phyloP scores from a whole-genome alignment of 257 asterid species.

The Plantago ovata region DNA sequence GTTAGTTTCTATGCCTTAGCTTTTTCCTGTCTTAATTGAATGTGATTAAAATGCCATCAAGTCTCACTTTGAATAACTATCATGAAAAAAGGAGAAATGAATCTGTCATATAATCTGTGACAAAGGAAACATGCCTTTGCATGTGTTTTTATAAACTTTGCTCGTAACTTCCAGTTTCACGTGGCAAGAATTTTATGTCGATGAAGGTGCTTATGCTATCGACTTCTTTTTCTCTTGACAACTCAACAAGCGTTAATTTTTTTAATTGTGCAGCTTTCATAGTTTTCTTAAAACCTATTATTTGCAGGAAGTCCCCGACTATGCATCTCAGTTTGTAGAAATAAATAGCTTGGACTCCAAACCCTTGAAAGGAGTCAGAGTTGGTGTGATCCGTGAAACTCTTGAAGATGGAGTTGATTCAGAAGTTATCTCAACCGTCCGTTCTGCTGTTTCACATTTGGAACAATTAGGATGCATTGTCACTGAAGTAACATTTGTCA shows the following conservation, averaged over 20 bases:
- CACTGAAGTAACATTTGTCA: constrained; percentile 51
- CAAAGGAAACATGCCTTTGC: constrained; percentile 4
- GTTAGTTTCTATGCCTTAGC: constrained; percentile 31
- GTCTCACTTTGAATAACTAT: neutral
- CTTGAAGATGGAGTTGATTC: constrained; percentile 80
- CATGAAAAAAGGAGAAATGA: neutral
- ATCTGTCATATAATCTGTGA: neutral
- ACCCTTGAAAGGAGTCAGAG: constrained; percentile 82
- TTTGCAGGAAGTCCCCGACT: constrained; percentile 79
- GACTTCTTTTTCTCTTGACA: too few relatives aligned
- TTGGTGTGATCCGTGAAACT: constrained; percentile 92
- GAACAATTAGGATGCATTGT: constrained; percentile 81
- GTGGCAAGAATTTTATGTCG: too few relatives aligned
- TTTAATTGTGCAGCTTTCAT: neutral
- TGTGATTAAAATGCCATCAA: neutral
- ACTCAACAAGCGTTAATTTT: too few relatives aligned
- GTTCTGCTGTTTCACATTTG: constrained; percentile 72
- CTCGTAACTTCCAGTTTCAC: too few relatives aligned
- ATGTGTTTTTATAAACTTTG: neutral
- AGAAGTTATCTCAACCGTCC: constrained; percentile 63
- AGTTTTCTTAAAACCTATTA: constrained; percentile 16
- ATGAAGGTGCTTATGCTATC: too few relatives aligned
- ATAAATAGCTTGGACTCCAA: constrained; percentile 56
- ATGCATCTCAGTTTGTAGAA: constrained; percentile 51
- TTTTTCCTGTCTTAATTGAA: constrained; percentile 10